A percentile compares a stretch with the other conserved stretches of the same genome.
Conservation (phyloP, 1,284 basidiomycete species). For the Trametes polyzona region DNA sequence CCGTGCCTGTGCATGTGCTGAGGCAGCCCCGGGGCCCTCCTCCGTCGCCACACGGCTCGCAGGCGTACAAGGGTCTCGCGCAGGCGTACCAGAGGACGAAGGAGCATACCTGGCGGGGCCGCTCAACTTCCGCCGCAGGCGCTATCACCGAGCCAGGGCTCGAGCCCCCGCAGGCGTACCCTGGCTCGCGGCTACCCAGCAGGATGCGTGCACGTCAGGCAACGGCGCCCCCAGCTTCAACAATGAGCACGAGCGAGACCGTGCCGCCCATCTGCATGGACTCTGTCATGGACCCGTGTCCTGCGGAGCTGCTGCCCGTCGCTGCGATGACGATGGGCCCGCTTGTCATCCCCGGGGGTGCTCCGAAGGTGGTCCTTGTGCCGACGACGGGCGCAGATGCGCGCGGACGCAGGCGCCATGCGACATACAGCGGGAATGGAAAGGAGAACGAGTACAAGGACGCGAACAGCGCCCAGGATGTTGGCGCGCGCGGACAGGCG, state of each 20-base stretch:
- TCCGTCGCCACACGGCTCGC: not conserved
- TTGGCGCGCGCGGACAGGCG: not conserved
- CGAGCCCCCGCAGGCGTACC: not conserved
- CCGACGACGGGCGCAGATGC: not conserved
- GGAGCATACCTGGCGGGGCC: slow-evolving; percentile 9
- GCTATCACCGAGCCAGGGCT: not conserved
- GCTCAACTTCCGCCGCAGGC: not conserved
- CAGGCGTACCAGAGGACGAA: not conserved
- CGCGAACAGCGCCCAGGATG: not conserved
- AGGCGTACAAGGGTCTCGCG: not conserved
- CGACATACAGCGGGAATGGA: slow-evolving; percentile 1
- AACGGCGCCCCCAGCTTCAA: slow-evolving; percentile 1
- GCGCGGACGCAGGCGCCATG: slow-evolving; percentile 5
- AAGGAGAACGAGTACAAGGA: too few relatives aligned
- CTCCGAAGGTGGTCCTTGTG: not conserved
- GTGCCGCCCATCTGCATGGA: too few relatives aligned
- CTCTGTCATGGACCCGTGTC: too few relatives aligned
- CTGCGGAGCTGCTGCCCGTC: too few relatives aligned
- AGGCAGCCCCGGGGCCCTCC: slow-evolving; percentile 7
- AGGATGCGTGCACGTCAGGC: slow-evolving; percentile 3
- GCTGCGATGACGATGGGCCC: not conserved
- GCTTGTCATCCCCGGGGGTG: not conserved
- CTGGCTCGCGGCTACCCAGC: not conserved
- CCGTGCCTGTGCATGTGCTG: not conserved
- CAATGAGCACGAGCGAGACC: not conserved